phyloP scores from a whole-genome alignment of 2,329 filamentous ascomycete genomes.

The Coniochaeta prunicola region DNA sequence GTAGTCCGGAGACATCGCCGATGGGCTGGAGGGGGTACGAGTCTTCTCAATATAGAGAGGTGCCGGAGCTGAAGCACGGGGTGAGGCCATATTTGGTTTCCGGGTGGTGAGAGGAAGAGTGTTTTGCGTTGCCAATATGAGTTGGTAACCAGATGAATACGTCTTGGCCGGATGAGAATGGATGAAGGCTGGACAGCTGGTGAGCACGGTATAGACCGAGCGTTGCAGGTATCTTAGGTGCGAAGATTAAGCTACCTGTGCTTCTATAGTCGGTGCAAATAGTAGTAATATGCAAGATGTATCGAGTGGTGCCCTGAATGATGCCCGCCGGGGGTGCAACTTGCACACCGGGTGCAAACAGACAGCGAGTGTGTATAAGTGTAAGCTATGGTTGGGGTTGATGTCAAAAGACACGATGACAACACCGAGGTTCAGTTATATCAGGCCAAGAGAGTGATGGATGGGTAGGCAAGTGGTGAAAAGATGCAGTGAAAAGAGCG shows the following conservation, averaged over 20 bases:
- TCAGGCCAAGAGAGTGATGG: neutral
- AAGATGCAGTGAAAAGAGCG: neutral
- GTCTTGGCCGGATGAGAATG: neutral
- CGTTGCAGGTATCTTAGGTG: neutral
- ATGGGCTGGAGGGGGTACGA: slow-evolving; percentile 1
- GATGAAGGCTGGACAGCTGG: neutral
- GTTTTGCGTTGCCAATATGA: too few relatives aligned
- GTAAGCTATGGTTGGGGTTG: neutral
- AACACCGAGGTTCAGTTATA: neutral
- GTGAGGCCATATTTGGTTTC: neutral
- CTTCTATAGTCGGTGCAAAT: neutral
- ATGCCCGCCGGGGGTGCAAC: neutral
- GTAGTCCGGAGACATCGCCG: slow-evolving; percentile 8
- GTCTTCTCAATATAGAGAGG: slow-evolving; percentile 7
- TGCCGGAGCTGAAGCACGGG: slow-evolving; percentile 8
- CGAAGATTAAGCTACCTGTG: neutral
- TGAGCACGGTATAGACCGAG: neutral
- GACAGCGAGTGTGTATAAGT: neutral
- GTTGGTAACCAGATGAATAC: neutral
- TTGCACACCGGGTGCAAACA: neutral
- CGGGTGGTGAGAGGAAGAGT: neutral
- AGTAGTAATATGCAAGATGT: neutral
- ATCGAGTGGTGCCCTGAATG: neutral
- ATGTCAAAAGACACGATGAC: neutral
- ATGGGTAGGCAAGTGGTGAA: neutral